These are phyloP conservation scores for Venturia pyrina DNA, from an alignment of 2,329 filamentous ascomycete genomes.

Conservation along the genomic window DNA sequence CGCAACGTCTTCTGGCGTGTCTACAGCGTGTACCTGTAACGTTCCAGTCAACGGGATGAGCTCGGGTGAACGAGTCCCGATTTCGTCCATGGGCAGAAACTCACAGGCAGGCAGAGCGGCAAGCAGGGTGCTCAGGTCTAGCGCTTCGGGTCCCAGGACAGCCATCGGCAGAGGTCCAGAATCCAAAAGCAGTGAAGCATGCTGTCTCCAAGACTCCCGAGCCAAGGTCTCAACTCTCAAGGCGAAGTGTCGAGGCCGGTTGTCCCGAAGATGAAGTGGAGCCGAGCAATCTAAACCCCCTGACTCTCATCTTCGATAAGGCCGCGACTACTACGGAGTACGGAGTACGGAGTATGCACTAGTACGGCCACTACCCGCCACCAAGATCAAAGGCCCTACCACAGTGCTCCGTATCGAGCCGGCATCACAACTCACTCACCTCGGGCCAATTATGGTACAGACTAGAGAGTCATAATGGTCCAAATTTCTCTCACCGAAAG, in stretches of 20 bases:
- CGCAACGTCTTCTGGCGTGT: not conserved
- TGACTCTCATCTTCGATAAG: not conserved
- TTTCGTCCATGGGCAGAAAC: slow-evolving; percentile 20
- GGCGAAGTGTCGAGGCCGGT: not conserved
- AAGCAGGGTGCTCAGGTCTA: slow-evolving; percentile 14
- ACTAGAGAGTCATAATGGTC: not conserved
- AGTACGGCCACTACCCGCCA: no score
- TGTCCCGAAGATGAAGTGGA: not conserved
- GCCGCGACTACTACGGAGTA: no score
- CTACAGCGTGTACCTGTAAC: not conserved
- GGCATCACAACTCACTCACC: no score
- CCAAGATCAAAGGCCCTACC: no score
- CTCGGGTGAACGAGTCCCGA: not conserved
- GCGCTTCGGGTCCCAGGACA: not conserved
- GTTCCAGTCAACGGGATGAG: not conserved
- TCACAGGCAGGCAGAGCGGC: slow-evolving; percentile 16
- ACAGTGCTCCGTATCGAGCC: no score
- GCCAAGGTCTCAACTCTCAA: no score
- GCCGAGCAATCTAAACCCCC: not conserved
- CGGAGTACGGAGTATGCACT: no score
- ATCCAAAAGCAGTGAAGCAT: not conserved
- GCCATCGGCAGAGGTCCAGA: not conserved
- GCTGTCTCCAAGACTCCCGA: not conserved
- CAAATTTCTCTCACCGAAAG: not conserved
- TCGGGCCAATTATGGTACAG: not conserved